Evolutionary conservation across 495 filamentous ascomycete genomes (phyloP).

Genomic region (Neurospora tetraspora): DNA sequence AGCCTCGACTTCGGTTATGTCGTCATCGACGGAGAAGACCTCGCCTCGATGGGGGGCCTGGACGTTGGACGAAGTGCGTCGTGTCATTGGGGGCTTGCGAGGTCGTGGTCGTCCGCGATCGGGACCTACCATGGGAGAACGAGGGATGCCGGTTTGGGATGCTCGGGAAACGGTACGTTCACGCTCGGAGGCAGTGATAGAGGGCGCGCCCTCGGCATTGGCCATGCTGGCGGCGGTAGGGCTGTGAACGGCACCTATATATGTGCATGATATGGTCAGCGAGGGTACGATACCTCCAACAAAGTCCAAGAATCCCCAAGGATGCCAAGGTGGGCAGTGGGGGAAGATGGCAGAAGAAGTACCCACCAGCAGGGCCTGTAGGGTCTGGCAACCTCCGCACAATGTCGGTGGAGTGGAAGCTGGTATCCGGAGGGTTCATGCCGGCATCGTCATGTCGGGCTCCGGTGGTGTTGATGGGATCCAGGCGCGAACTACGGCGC

Average conservation of each 20-base stretch:
- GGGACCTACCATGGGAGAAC: constrained; percentile 47
- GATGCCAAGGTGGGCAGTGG: not conserved
- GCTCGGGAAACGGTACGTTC: constrained; percentile 25
- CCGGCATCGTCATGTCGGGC: not conserved
- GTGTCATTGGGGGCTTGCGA: constrained; percentile 62
- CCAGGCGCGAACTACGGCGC: constrained; percentile 23
- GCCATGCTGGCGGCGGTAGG: constrained; percentile 15
- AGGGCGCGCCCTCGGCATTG: constrained; percentile 20
- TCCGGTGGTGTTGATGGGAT: constrained; percentile 10
- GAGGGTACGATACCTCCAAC: not conserved
- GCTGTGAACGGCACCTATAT: constrained; percentile 19
- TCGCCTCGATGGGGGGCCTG: constrained; percentile 69
- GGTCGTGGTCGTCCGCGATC: constrained; percentile 46
- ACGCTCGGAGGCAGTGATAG: constrained; percentile 9
- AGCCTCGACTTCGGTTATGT: constrained; percentile 68
- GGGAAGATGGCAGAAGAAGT: not conserved
- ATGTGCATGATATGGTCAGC: not conserved
- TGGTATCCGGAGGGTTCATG: constrained; percentile 21
- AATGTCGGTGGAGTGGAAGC: constrained; percentile 38
- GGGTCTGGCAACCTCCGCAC: constrained; percentile 36
- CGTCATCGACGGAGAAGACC: constrained; percentile 91
- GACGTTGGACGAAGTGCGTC: constrained; percentile 64
- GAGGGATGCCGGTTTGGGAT: constrained; percentile 10
- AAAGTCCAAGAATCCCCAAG: not conserved
- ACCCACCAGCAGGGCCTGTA: constrained; percentile 26